Evolutionary conservation across 2,329 filamentous ascomycete genomes (phyloP), one percentile per base, ranked within the genome.

Genomic region (Xylaria sp.): DNA sequence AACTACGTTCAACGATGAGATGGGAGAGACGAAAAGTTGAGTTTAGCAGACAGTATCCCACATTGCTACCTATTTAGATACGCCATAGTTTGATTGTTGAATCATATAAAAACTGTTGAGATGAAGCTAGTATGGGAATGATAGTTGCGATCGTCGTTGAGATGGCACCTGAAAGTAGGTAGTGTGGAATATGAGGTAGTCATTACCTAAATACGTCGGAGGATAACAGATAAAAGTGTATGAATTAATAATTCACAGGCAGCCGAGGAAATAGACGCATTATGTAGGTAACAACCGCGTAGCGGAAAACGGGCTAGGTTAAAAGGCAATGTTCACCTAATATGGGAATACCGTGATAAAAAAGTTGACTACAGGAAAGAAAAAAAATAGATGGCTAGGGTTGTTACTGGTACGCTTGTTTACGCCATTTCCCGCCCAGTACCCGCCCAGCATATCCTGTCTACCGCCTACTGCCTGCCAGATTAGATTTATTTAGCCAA

Each of bases 401-500:
- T 33, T 8, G 41, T 28, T 39, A 56, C 49, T 62, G 61, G 49
- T n/a, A 57, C 25, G 57, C 51, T 58, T 63, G 58, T 56, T 69
- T 59, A 66, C 62, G 43, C 67, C 58, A 60, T 69, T 59, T 66
- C 59, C 57, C 64, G 54, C 49, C 63, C 54, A 51, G 31, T 43
- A 62, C 48, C 57, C 64, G 43, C 46, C 62, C 51, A 46, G 28
- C 39, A 51, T 33, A 52, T 51, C 48, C 48, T 54, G 48, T 43
- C 60, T 58, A 56, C 56, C 55, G 55, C 39, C 39, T 58, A 55
- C 52, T 65, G 49, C 57, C 62, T 66, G 54, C 54, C 52, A 55
- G 62, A 54, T 49, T 69, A 61, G 65, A 68, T 70, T 68, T 71
- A 68, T 71, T 71, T 68, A 71, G 66, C 62, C 66, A 71, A 68